Evolutionary conservation across 345 rosid genomes (phyloP), one percentile per base, ranked within the genome.

Genomic region (Eutrema japonicum): DNA sequence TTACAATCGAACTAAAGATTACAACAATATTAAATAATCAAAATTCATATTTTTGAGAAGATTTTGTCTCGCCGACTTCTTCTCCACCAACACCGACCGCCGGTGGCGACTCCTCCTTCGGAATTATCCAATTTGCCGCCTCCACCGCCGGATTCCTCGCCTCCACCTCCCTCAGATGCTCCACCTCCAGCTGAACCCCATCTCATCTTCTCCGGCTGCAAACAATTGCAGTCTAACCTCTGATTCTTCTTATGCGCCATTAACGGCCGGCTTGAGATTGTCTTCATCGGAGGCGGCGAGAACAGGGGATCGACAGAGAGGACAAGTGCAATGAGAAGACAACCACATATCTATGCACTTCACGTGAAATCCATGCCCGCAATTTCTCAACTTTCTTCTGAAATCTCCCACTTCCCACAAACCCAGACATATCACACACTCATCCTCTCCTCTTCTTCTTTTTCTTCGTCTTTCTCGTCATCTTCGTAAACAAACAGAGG

Each of bases 341-440:
- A 93, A 65, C 98, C 98, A 93, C 87, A 80, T 90, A 30, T 90
- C 96, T 42, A 93, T 85, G 60, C 97, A 93, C 64, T 87, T 89
- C 18, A 87, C 84, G 41, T 90, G 98, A 67, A 93, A 93, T 32
- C 75, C 74, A 67, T 93, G 98, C 14, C 88, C 88, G 36, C 98
- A 93, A 2, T 64, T 85, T 11, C 77, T 80, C 55, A 93, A 42
- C 26, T 76, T 80, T 76, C 92, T 80, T 10, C 96, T 89, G 6
- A 75, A 70, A 5, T 90, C 98, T 37, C 80, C 75, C 0, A 77
- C 93, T 78, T 86, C 92, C 55, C 88, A 90, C 13, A 63, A 64
- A 35, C 85, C 83, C 10, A 93, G 76, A 84, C 98, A 89, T 56
- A 93, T 82, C 29, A 84, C 92, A 68, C 98, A 93, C 41, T 88